A percentile compares a stretch with the other conserved stretches of the same genome.
Conservation (phyloP, 2,329 filamentous ascomycete species). For the Xylaria sp. region DNA sequence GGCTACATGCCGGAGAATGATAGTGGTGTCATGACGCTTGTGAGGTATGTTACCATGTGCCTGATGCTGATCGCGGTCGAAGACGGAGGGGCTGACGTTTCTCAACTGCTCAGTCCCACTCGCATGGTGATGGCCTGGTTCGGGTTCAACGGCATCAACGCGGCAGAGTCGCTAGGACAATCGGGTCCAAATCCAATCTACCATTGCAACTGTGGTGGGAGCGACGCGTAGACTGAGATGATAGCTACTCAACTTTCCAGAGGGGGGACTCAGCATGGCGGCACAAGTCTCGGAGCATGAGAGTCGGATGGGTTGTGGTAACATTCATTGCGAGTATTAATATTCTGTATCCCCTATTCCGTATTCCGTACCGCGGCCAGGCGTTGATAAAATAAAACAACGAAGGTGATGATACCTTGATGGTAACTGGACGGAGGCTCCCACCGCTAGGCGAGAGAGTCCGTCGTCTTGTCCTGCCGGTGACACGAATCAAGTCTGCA, state of each 20-base stretch:
- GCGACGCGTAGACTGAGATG: neutral
- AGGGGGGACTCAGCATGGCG: neutral
- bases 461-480: neutral
- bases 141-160: slow-evolving; percentile 19
- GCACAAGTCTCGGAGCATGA: neutral
- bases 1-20: slow-evolving; percentile 19
- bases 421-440: neutral
- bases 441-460: neutral
- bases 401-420: neutral
- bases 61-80: neutral
- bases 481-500: neutral
- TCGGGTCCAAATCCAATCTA: slow-evolving; percentile 17
- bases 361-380: neutral
- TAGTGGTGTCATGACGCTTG: slow-evolving; percentile 24
- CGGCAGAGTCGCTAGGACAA: slow-evolving; percentile 10
- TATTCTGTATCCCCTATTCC: neutral
- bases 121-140: slow-evolving; percentile 19
- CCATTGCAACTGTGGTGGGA: slow-evolving; percentile 12
- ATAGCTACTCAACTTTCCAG: neutral
- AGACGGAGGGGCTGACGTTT: neutral
- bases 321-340: neutral
- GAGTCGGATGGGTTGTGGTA: neutral
- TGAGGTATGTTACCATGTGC: slow-evolving; percentile 15
- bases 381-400: neutral
- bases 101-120: slow-evolving; percentile 9